Percentiles rank a stretch among this genome's conserved stretches.
These are phyloP conservation scores for Thalassiosira hispida DNA, from an alignment of 352 stramenopile species.

Conservation along the genomic window DNA sequence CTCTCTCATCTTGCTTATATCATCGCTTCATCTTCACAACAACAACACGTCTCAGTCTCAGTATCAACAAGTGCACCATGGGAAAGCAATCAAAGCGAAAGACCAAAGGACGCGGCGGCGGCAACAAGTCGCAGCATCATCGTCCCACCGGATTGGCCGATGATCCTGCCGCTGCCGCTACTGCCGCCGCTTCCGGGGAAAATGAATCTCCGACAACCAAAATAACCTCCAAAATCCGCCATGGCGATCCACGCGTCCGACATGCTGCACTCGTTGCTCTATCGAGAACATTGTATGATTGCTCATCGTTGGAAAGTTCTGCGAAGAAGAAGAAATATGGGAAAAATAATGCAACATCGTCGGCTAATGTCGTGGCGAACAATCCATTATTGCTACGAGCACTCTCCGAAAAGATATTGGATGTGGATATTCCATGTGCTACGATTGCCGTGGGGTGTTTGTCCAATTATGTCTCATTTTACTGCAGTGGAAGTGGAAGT, in stretches of 20 bases:
- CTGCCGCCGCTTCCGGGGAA: neutral
- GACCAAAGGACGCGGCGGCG: constrained; percentile 20
- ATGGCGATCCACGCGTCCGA: constrained; percentile 61
- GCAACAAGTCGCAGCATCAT: constrained; percentile 16
- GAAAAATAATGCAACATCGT: neutral
- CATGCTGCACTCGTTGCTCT: constrained; percentile 65
- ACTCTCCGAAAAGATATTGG: constrained; percentile 69
- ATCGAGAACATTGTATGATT: constrained; percentile 44
- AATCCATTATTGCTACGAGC: constrained; percentile 60
- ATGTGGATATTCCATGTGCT: constrained; percentile 69
- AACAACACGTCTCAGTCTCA: too few species aligned
- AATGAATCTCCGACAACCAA: neutral
- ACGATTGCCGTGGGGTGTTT: constrained; percentile 67
- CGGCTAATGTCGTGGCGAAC: neutral
- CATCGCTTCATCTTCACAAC: too few species aligned
- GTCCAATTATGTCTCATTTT: constrained; percentile 61
- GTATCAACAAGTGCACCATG: constrained; percentile 40
- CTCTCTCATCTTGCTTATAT: too few species aligned
- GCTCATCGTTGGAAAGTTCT: neutral
- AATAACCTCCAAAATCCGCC: constrained; percentile 54
- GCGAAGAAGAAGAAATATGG: neutral
- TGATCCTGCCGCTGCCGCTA: constrained; percentile 7
- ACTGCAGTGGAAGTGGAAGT: neutral
- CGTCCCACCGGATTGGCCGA: neutral
- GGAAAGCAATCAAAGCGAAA: constrained; percentile 66